Conservation (phyloP, 352 stramenopile species). For the Phytopythium mirpurense region DNA sequence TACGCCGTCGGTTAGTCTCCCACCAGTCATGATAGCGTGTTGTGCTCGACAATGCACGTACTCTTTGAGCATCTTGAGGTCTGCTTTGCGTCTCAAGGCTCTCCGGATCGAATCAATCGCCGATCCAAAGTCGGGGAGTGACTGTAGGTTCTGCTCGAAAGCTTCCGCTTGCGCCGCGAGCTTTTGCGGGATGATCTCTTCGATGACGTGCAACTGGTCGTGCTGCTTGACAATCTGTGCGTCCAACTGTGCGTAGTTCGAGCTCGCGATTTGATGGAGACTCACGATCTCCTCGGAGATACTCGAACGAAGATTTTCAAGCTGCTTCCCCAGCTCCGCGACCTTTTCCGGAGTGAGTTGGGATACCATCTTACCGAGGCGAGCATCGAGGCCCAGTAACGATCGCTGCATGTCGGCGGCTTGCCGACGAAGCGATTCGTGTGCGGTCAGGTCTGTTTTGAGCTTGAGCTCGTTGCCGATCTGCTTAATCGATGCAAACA, state of each 20-base stretch:
- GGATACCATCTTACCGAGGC: slow-evolving; percentile 22
- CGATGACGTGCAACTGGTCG: slow-evolving; percentile 20
- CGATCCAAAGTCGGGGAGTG: slow-evolving; percentile 33
- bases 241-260: slow-evolving; percentile 23
- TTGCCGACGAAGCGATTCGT: slow-evolving; percentile 46
- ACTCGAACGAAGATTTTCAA: slow-evolving; percentile 22
- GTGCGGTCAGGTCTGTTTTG: slow-evolving; percentile 35
- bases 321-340: slow-evolving; percentile 30
- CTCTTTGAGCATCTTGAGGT: slow-evolving; percentile 64
- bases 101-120: slow-evolving; percentile 41
- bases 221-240: slow-evolving; percentile 26
- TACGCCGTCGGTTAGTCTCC: not conserved
- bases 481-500: slow-evolving; percentile 63
- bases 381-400: slow-evolving; percentile 42
- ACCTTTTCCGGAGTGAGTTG: slow-evolving; percentile 29
- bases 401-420: slow-evolving; percentile 46
- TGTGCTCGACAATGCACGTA: slow-evolving; percentile 11
- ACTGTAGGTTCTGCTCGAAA: slow-evolving; percentile 37
- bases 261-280: slow-evolving; percentile 22
- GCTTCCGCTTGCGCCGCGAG: slow-evolving; percentile 22
- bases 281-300: slow-evolving; percentile 33
- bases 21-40: not conserved
- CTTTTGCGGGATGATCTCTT: slow-evolving; percentile 19
- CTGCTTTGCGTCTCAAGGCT: slow-evolving; percentile 44
- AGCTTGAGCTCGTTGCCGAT: slow-evolving; percentile 47